phyloP scores from a whole-genome alignment of 2,329 filamentous ascomycete genomes.

The Botrytis hyacinthi region DNA sequence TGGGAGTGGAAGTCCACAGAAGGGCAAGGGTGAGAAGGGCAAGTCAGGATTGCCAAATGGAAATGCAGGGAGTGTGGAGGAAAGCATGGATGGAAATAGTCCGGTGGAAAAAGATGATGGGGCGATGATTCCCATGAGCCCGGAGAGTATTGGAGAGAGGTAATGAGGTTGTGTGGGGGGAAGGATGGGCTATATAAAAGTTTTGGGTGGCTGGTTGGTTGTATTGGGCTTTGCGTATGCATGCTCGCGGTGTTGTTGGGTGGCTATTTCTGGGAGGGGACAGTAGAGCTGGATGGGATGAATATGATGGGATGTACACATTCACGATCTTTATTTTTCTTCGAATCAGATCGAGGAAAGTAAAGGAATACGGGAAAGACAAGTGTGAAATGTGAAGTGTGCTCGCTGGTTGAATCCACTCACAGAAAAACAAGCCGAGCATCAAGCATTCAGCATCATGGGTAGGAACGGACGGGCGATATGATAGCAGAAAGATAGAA shows the following conservation, averaged over 20 bases:
- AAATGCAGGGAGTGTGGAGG: constrained; percentile 55
- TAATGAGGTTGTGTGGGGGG: background rate
- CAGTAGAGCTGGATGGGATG: background rate
- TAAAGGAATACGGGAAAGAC: background rate
- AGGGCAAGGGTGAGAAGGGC: constrained; percentile 50
- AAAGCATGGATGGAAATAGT: constrained; percentile 51
- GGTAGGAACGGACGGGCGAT: background rate
- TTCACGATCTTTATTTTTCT: background rate
- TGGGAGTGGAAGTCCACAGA: constrained; percentile 42
- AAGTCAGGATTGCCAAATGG: constrained; percentile 40
- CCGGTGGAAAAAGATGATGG: constrained; percentile 67
- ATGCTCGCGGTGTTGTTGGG: background rate
- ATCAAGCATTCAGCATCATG: background rate
- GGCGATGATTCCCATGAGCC: constrained; percentile 77
- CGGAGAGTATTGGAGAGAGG: constrained; percentile 55
- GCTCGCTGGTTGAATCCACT: background rate
- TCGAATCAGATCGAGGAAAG: background rate
- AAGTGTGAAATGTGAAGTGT: background rate
- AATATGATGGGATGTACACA: background rate
- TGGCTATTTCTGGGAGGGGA: background rate
- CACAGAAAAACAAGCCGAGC: background rate
- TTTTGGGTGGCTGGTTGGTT: background rate
- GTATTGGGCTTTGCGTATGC: background rate
- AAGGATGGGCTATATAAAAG: constrained; percentile 9
- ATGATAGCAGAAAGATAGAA: background rate